Evolutionary conservation across 495 filamentous ascomycete species (phyloP).

Genomic region (Xylaria telfairii): DNA sequence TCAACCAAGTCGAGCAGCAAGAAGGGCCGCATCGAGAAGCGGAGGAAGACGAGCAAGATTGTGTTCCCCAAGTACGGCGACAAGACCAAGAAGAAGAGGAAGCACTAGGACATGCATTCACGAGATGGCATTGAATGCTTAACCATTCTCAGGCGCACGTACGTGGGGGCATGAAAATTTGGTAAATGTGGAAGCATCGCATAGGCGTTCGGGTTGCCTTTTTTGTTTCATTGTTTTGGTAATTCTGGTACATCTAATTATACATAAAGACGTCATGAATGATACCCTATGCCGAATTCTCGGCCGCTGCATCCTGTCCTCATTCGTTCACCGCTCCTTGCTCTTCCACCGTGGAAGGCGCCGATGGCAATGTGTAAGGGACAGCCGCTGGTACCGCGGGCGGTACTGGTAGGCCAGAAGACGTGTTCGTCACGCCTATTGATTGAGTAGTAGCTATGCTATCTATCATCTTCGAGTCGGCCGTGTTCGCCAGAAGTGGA

Average conservation of each 20-base stretch:
- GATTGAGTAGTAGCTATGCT: neutral
- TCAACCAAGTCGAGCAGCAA: conserved; percentile 42
- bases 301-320: neutral
- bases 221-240: conserved; percentile 12
- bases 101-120: conserved; percentile 34
- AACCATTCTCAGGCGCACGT: neutral
- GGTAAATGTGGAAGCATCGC: conserved; percentile 22
- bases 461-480: neutral
- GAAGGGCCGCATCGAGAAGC: conserved; percentile 49
- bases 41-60: conserved; percentile 56
- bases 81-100: conserved; percentile 50
- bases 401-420: neutral
- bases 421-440: neutral
- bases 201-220: conserved; percentile 27
- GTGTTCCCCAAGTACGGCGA: conserved; percentile 59
- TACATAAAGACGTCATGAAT: conserved; percentile 32
- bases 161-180: neutral
- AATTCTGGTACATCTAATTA: conserved; percentile 25
- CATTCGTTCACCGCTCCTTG: conserved; percentile 3
- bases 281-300: conserved; percentile 21
- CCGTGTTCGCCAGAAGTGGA: neutral
- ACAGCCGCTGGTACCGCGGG: neutral
- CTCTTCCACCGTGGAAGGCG: neutral
- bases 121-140: neutral
- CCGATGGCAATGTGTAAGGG: neutral